Evolutionary conservation across 1,284 basidiomycete genomes (phyloP).

Genomic region (Sutorius eximius): DNA sequence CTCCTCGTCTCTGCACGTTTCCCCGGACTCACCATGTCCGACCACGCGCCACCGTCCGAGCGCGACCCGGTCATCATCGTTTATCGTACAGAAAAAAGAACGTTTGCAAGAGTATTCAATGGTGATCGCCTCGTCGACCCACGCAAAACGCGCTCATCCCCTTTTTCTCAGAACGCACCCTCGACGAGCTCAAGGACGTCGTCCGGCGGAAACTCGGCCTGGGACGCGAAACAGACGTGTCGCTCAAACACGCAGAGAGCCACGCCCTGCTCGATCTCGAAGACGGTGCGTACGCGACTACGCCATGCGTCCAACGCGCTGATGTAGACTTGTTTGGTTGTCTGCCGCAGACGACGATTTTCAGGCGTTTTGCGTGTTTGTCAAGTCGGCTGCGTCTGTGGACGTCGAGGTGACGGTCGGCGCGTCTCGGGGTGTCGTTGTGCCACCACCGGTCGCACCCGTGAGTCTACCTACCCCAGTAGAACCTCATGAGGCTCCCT

Average conservation of each 20-base stretch:
- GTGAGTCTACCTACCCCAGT: slow-evolving; percentile 10
- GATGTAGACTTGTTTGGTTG: not conserved
- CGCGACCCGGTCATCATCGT: slow-evolving; percentile 48
- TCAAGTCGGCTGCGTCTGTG: slow-evolving; percentile 29
- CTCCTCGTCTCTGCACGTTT: not conserved
- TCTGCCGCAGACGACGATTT: slow-evolving; percentile 66
- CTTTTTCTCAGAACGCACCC: slow-evolving; percentile 50
- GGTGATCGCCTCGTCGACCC: slow-evolving; percentile 38
- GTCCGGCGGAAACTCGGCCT: slow-evolving; percentile 63
- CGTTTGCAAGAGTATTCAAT: slow-evolving; percentile 66
- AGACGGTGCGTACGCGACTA: slow-evolving; percentile 51
- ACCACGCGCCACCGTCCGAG: slow-evolving; percentile 34
- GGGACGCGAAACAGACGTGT: slow-evolving; percentile 39
- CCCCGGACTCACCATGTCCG: slow-evolving; percentile 26
- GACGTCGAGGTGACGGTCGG: slow-evolving; percentile 41
- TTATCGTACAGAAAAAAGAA: slow-evolving; percentile 49
- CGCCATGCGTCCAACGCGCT: not conserved
- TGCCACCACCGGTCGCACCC: not conserved
- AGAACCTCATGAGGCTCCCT: not conserved
- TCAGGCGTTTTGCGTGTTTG: slow-evolving; percentile 57
- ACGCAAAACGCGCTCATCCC: slow-evolving; percentile 4
- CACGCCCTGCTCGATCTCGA: slow-evolving; percentile 61
- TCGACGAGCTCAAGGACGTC: slow-evolving; percentile 54
- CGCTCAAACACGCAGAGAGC: slow-evolving; percentile 57
- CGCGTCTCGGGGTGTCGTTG: not conserved